phyloP scores from a whole-genome alignment of 768 basidiomycete genomes.

The Rhodotorula diobovata region DNA sequence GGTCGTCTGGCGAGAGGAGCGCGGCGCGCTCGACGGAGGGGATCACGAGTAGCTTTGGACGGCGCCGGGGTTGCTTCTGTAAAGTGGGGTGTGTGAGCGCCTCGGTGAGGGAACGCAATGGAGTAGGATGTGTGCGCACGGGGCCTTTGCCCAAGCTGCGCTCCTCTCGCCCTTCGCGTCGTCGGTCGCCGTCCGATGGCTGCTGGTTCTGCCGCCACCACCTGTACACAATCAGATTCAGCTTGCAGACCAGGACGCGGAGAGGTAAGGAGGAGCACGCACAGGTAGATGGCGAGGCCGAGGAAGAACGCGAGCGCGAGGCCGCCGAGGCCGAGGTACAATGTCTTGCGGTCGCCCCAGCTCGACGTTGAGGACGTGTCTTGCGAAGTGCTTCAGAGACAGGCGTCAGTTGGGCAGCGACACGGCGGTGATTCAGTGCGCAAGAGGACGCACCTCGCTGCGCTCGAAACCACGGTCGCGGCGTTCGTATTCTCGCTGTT shows the following conservation, averaged over 20 bases:
- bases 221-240: background rate
- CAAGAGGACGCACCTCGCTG: no score
- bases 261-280: background rate
- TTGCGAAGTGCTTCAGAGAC: background rate
- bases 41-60: background rate
- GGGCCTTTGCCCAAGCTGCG: background rate
- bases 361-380: background rate
- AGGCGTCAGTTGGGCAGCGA: no score
- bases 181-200: background rate
- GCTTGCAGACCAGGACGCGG: no score
- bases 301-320: background rate
- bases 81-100: background rate
- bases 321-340: conserved; percentile 3
- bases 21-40: background rate
- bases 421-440: no score
- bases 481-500: no score
- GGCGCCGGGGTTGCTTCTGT: background rate
- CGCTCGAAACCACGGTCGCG: no score
- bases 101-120: background rate
- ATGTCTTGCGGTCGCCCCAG: background rate
- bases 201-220: background rate
- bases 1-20: background rate
- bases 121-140: background rate
- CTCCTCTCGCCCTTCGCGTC: background rate
- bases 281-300: background rate